Conservation (phyloP, 352 stramenopile genomes). For the Globisporangium canariense region DNA sequence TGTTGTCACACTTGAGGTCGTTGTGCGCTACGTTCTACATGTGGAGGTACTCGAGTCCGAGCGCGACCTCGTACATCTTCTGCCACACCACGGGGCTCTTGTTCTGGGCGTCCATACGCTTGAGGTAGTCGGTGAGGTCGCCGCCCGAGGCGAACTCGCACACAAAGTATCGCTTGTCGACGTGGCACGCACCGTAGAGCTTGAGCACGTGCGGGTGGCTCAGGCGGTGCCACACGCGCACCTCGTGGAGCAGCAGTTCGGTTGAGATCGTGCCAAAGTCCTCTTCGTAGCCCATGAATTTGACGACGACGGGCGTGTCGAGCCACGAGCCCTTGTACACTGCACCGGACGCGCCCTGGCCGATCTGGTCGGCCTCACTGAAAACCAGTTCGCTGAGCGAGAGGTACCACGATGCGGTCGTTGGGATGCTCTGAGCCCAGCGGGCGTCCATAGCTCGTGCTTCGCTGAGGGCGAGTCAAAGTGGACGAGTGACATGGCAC, state of each 20-base stretch:
- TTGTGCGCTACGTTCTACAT: slow-evolving; percentile 18
- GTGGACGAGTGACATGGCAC: background rate
- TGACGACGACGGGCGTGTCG: slow-evolving; percentile 3
- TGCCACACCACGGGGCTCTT: slow-evolving; percentile 14
- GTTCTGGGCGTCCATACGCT: background rate
- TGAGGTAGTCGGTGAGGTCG: slow-evolving; percentile 24
- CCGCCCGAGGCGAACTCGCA: slow-evolving; percentile 9
- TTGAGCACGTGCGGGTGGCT: background rate
- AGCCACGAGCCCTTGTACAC: slow-evolving; percentile 7
- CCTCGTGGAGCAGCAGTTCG: background rate
- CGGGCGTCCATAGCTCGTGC: background rate
- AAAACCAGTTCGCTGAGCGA: slow-evolving; percentile 14
- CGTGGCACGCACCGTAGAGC: slow-evolving; percentile 18
- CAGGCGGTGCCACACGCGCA: background rate
- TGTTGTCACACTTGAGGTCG: slow-evolving; percentile 24
- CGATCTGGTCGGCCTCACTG: slow-evolving; percentile 15
- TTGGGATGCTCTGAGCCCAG: background rate
- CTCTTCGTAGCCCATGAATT: slow-evolving; percentile 12
- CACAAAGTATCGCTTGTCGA: slow-evolving; percentile 26
- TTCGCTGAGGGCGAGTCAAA: background rate
- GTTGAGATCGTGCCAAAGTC: background rate
- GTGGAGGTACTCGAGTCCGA: slow-evolving; percentile 21
- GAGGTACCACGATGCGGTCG: background rate
- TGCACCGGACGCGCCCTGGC: background rate
- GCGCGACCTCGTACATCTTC: background rate